These are phyloP conservation scores for Amniculicola lignicola DNA, from an alignment of 495 filamentous ascomycete genomes.

Conservation along the genomic window DNA sequence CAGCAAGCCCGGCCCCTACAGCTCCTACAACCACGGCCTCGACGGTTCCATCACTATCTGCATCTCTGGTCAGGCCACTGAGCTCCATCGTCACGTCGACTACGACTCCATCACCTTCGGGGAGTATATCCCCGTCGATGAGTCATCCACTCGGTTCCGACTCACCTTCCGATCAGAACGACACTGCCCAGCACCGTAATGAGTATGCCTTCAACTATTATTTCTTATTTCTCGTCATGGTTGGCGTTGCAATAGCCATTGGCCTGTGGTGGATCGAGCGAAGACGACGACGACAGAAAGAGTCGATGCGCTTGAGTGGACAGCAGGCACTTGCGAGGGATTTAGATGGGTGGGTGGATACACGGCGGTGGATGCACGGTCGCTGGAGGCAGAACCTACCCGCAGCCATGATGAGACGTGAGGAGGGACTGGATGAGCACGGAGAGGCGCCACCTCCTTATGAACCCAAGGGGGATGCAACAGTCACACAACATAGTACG, in stretches of 20 bases:
- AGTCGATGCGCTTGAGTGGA: conserved; percentile 25
- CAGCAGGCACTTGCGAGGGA: conserved; percentile 40
- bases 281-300: conserved; percentile 33
- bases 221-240: conserved; percentile 44
- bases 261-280: conserved; percentile 34
- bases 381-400: conserved; percentile 30
- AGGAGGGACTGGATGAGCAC: conserved; percentile 45
- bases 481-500: conserved; percentile 7
- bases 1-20: too few species aligned
- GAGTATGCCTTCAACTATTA: conserved; percentile 41
- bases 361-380: conserved; percentile 36
- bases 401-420: conserved; percentile 18
- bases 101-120: conserved; percentile 1
- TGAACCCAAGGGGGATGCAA: conserved; percentile 23
- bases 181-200: not conserved
- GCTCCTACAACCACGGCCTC: too few species aligned
- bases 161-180: not conserved
- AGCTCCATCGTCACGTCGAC: conserved; percentile 5
- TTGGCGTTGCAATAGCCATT: conserved; percentile 34
- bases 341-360: conserved; percentile 38
- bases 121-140: not conserved
- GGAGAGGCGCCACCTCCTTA: conserved; percentile 48
- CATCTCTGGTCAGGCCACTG: too few species aligned
- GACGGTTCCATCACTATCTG: too few species aligned
- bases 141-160: conserved; percentile 10